phyloP scores from a whole-genome alignment of 257 asterid species.

The Fraxinus americana region DNA sequence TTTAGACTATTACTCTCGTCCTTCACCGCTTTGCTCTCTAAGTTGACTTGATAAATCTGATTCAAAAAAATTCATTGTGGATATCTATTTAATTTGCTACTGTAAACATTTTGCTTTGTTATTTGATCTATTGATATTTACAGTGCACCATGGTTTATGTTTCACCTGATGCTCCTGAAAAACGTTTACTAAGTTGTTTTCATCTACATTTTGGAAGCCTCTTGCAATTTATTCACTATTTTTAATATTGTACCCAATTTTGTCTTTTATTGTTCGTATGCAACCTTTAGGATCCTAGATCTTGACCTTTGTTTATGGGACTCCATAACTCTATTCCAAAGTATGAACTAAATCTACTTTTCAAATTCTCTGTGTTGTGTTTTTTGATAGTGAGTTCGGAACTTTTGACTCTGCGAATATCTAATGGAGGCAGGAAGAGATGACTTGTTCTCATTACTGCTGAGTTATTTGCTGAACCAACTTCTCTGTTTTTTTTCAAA shows the following conservation, averaged over 20 bases:
- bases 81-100: neutral
- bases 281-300: conserved; percentile 6
- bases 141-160: neutral
- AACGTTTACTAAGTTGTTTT: conserved; percentile 1
- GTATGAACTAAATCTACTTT: neutral
- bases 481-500: neutral
- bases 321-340: neutral
- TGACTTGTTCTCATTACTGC: neutral
- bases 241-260: neutral
- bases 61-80: neutral
- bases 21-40: conserved; percentile 1
- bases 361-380: neutral
- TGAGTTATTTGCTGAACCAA: neutral
- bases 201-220: neutral
- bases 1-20: neutral
- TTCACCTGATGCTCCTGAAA: neutral
- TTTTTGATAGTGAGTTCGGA: neutral
- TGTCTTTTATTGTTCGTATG: neutral
- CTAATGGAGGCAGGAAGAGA: neutral
- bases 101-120: neutral
- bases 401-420: neutral
- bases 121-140: conserved; percentile 3
- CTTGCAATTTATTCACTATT: neutral
- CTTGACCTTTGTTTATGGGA: conserved; percentile 11
- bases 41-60: conserved; percentile 6